Percentiles rank a stretch among this genome's conserved stretches.
These are phyloP conservation scores for Annulohypoxylon stygium DNA, from an alignment of 495 filamentous ascomycete genomes.

Conservation along the genomic window DNA sequence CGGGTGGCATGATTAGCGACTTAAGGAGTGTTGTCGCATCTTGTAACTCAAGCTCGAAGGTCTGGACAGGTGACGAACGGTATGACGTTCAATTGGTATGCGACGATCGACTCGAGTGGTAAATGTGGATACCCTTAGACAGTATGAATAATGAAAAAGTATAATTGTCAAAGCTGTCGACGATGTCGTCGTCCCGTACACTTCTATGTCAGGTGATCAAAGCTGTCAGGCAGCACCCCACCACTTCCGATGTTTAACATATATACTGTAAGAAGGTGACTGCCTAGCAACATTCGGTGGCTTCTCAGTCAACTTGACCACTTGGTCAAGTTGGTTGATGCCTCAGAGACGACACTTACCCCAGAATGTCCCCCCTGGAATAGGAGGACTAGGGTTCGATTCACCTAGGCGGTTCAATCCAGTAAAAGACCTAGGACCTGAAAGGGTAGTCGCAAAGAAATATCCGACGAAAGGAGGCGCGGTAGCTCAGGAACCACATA, in stretches of 20 bases:
- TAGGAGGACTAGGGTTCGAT: neutral
- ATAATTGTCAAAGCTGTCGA: conserved; percentile 13
- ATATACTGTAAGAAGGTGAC: neutral
- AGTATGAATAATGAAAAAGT: conserved; percentile 21
- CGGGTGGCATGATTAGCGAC: conserved; percentile 69
- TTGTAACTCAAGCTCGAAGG: conserved; percentile 62
- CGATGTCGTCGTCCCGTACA: neutral
- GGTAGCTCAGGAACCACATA: neutral
- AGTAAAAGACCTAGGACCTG: neutral
- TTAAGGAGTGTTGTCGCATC: conserved; percentile 67
- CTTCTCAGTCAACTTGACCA: neutral
- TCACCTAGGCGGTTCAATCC: neutral
- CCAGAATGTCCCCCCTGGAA: neutral
- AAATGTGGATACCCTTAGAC: conserved; percentile 8
- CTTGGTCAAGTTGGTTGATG: neutral
- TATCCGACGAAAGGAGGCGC: neutral
- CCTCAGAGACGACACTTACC: conserved; percentile 3
- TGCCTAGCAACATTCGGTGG: neutral
- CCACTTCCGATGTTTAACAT: neutral
- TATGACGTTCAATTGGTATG: conserved; percentile 69
- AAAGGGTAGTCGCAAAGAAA: conserved; percentile 5
- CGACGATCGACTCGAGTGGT: conserved; percentile 66
- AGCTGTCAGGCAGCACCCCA: neutral
- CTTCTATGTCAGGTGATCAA: neutral
- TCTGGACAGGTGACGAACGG: conserved; percentile 67